phyloP scores from a whole-genome alignment of 305 asterid species.

The Fraxinus angustifolia region DNA sequence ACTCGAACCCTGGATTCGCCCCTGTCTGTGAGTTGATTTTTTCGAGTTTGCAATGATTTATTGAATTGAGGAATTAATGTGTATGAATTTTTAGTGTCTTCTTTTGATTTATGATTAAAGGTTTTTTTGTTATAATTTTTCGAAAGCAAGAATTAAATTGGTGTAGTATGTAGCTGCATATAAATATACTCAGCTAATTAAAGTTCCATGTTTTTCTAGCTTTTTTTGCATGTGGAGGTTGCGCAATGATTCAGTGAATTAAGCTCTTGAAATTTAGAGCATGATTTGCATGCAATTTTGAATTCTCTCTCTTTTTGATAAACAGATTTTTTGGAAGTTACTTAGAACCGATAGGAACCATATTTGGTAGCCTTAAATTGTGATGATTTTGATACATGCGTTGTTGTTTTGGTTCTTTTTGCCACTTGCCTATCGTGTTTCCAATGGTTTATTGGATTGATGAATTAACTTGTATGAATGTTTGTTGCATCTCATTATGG shows the following conservation, averaged over 20 bases:
- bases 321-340: not conserved
- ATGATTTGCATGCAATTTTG: not conserved
- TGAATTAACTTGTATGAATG: not conserved
- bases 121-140: constrained; percentile 2
- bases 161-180: not conserved
- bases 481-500: not conserved
- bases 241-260: not conserved
- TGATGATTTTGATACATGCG: not conserved
- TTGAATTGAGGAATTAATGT: not conserved
- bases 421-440: not conserved
- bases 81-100: not conserved
- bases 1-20: too few species aligned
- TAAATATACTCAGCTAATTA: not conserved
- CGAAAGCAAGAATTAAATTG: not conserved
- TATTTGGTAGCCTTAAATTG: not conserved
- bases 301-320: constrained; percentile 10
- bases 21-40: not conserved
- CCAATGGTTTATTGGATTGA: not conserved
- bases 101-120: not conserved
- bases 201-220: constrained; percentile 5
- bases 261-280: not conserved
- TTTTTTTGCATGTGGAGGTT: not conserved
- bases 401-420: not conserved
- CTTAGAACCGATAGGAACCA: not conserved
- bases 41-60: not conserved